phyloP scores from a whole-genome alignment of 495 filamentous ascomycete genomes.

The Neurospora discreta region DNA sequence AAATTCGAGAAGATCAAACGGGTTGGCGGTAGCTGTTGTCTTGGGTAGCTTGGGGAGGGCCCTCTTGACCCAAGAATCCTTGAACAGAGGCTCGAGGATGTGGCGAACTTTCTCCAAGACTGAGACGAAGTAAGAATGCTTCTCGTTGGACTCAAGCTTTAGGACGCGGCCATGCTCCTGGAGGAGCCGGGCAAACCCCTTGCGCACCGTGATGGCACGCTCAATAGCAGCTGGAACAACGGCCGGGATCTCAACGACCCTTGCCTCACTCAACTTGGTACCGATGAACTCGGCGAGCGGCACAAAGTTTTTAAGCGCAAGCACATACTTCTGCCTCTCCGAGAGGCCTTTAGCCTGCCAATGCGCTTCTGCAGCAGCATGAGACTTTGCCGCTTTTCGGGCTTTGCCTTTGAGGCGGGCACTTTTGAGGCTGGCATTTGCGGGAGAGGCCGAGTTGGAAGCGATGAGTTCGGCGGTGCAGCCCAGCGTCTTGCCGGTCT shows the following conservation, averaged over 20 bases:
- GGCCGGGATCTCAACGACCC: neutral
- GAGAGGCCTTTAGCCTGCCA: neutral
- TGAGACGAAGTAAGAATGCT: neutral
- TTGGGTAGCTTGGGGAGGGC: neutral
- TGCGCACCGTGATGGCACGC: neutral
- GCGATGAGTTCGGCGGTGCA: neutral
- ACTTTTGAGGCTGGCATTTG: neutral
- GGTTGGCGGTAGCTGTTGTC: neutral
- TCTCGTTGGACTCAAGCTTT: neutral
- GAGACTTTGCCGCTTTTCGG: neutral
- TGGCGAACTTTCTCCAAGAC: neutral
- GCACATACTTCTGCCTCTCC: neutral
- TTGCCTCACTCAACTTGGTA: neutral
- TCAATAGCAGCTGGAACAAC: neutral
- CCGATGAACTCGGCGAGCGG: neutral
- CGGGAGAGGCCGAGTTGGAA: neutral
- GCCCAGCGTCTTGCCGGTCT: neutral
- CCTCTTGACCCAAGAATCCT: neutral
- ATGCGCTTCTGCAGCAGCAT: neutral
- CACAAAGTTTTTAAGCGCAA: neutral
- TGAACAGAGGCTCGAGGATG: neutral
- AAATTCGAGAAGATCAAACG: neutral
- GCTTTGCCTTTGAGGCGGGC: neutral
- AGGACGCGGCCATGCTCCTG: neutral
- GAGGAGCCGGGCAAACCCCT: neutral